A percentile compares a stretch with the other conserved stretches of the same genome.
Conservation (phyloP, 2,329 filamentous ascomycete genomes). For the Kalmusia sp. region DNA sequence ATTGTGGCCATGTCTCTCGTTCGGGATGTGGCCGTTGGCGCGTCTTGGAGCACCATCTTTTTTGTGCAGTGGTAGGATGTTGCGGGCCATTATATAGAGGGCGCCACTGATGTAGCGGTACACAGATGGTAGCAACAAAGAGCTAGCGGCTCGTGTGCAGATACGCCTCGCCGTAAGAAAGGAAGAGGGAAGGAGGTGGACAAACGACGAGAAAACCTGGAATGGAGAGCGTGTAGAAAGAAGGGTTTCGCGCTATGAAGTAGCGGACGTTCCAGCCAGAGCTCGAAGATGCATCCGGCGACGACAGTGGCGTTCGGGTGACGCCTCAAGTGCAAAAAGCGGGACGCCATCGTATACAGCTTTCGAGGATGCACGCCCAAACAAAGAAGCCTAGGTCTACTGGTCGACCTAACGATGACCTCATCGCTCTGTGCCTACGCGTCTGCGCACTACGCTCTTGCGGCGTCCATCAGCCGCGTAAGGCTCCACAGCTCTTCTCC, state of each 20-base stretch:
- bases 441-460: not conserved
- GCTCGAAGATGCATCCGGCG: constrained; percentile 4
- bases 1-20: not conserved
- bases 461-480: not conserved
- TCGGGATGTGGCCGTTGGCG: constrained; percentile 7
- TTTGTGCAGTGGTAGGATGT: constrained; percentile 13
- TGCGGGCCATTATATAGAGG: constrained; percentile 3
- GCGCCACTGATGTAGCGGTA: not conserved
- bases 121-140: not conserved
- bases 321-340: not conserved
- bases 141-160: not conserved
- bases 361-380: not conserved
- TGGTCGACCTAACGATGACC: constrained; percentile 2
- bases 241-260: constrained; percentile 3
- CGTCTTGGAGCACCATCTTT: constrained; percentile 1
- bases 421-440: not conserved
- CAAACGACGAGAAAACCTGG: not conserved
- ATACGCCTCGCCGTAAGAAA: not conserved
- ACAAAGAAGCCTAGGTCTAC: not conserved
- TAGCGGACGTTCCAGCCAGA: not conserved
- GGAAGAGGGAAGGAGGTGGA: not conserved
- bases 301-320: constrained; percentile 16
- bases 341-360: not conserved
- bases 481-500: not conserved
- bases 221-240: not conserved